Conservation (phyloP, 148 eudicot genomes). For the Arctostaphylos glauca region DNA sequence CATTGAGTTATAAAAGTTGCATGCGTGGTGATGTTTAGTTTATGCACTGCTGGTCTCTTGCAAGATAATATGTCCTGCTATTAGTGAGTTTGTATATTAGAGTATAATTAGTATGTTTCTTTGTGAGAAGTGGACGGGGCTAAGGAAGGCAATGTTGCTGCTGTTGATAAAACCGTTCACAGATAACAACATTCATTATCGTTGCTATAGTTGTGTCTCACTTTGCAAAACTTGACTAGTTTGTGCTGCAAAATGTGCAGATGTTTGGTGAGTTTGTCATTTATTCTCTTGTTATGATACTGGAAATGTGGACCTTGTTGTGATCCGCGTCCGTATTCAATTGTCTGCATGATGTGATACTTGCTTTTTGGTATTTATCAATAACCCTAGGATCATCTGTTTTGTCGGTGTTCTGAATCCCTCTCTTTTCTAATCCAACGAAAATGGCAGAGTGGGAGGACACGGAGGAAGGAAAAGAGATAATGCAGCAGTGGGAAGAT, state of each 20-base stretch:
- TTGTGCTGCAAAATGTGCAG: neutral
- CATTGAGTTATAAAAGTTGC: neutral
- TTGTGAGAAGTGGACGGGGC: neutral
- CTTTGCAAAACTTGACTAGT: neutral
- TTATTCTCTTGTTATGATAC: neutral
- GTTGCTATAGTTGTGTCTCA: too few relatives aligned
- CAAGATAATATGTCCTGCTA: neutral
- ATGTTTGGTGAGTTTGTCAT: neutral
- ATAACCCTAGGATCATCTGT: neutral
- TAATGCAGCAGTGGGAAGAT: constrained; percentile 37
- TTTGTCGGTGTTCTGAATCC: neutral
- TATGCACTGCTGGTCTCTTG: neutral
- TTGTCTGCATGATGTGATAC: neutral
- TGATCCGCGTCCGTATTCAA: neutral
- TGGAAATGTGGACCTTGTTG: neutral
- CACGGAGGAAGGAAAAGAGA: constrained; percentile 79
- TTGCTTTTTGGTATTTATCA: neutral
- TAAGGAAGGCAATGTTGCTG: neutral
- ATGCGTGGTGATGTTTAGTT: neutral
- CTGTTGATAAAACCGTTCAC: neutral
- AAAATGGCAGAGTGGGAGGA: constrained; percentile 62
- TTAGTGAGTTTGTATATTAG: neutral
- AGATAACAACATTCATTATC: neutral
- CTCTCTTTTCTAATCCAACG: neutral
- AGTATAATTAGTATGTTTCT: neutral